These are phyloP conservation scores for Lachancea quebecensis DNA, from an alignment of 805 yeast genomes.

Conservation along the genomic window DNA sequence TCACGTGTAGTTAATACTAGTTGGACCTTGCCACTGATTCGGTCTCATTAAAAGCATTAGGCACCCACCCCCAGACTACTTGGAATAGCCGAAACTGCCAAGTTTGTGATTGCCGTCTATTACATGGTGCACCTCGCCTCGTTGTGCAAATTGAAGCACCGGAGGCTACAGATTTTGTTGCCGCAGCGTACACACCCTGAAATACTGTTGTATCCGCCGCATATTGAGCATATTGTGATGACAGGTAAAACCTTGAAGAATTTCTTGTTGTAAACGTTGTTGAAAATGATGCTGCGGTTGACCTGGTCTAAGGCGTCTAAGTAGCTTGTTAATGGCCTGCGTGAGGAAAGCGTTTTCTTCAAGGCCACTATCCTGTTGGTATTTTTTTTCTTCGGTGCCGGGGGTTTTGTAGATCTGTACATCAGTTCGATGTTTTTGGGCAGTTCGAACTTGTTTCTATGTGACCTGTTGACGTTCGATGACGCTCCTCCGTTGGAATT, in stretches of 20 bases:
- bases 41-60: no score
- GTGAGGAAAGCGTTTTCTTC: constrained; percentile 25
- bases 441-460: constrained; percentile 25
- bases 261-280: constrained; percentile 29
- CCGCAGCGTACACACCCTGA: constrained; percentile 30
- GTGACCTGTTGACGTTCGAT: constrained; percentile 16
- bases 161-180: constrained; percentile 29
- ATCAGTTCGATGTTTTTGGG: constrained; percentile 25
- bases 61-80: no score
- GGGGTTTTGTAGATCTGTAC: constrained; percentile 32
- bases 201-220: constrained; percentile 29
- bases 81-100: background rate
- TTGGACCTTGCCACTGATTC: no score
- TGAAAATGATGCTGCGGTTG: constrained; percentile 25
- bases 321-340: constrained; percentile 28
- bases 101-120: background rate
- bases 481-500: constrained; percentile 8
- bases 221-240: constrained; percentile 30
- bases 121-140: constrained; percentile 29
- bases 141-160: constrained; percentile 28
- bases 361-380: constrained; percentile 28
- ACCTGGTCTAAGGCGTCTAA: constrained; percentile 29
- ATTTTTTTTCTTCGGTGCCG: constrained; percentile 25
- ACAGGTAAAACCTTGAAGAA: constrained; percentile 30
- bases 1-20: no score